Base-by-base conservation (phyloP, 2,329 filamentous ascomycete genomes). In the Xylariaceae sp. region DNA sequence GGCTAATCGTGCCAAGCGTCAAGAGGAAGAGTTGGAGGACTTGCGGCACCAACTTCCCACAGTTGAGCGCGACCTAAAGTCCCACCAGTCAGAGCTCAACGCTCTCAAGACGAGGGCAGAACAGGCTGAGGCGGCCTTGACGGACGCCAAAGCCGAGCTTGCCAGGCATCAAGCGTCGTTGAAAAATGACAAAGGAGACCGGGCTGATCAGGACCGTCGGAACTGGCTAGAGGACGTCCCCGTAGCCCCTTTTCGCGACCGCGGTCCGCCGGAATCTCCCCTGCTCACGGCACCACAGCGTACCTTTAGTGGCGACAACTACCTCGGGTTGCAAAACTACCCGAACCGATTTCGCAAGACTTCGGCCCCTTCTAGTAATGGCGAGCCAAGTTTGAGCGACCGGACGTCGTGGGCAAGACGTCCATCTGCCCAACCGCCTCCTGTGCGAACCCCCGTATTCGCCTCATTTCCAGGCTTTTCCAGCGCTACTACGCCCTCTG, bases 21-120 rank as follows among this genome's bases (percentile, higher is more conserved):
- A 88, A 19, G 91, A 96, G 68, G 89, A 95, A 61, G 91, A 97
- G 61, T 72, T 96, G 5, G 90, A 96, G 64, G 80, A 81, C 48
- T 75, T 82, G 58, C 81, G 77, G 63, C 84, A 78, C 36, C 81
- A 82, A 51, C 76, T 87, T n/a, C 78, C 81, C n/a, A 77, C 74
- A 15, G 76, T 86, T 7, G 81, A 87, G 54, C 77, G 83, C 56
- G 85, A 91, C 54, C 72, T 88, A 2, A 74, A 79, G 13, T 74
- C 79, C 19, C 80, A 83, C 51, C 81, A 80, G 50, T 73, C 77
- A 3, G 78, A 85, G 57, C 70, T 87, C 22, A 80, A 84, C 43
- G 73, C 78, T 15, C 72, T 95, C 2, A 83, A 84, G 58, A 79
- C 80, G 54, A 80, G 81, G n/a, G 78, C 85, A 19, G 80, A 86